Percentiles rank a stretch among this genome's conserved stretches.
phyloP scores from a whole-genome alignment of 148 eudicot genomes.

The Mesembryanthemum crystallinum region DNA sequence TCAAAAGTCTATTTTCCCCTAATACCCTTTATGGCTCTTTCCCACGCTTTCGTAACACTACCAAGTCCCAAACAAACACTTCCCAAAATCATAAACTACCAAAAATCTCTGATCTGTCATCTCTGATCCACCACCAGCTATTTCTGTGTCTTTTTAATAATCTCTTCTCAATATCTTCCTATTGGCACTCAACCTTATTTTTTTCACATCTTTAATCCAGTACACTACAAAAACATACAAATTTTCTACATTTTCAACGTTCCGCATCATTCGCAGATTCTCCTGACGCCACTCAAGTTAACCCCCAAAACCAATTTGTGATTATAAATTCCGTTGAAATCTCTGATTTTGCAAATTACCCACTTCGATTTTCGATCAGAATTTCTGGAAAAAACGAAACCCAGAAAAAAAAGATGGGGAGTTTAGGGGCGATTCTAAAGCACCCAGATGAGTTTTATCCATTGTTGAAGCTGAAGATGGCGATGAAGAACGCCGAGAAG shows the following conservation, averaged over 20 bases:
- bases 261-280: background rate
- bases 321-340: background rate
- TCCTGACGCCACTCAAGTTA: background rate
- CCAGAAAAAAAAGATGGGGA: slow-evolving; percentile 45
- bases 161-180: background rate
- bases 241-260: no score
- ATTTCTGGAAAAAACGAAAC: background rate
- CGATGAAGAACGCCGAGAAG: slow-evolving; percentile 65
- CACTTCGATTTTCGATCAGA: background rate
- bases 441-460: slow-evolving; percentile 92
- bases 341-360: slow-evolving; percentile 13
- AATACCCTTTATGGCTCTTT: no score
- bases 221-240: background rate
- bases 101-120: background rate
- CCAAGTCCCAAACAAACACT: no score
- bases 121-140: background rate
- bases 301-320: background rate
- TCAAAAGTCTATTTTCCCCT: no score
- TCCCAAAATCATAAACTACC: background rate
- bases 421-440: slow-evolving; percentile 58
- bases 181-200: background rate
- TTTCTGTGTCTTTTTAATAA: background rate
- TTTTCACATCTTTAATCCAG: no score
- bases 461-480: slow-evolving; percentile 75
- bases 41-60: no score